Evolutionary conservation across 2,329 filamentous ascomycete genomes (phyloP).

Genomic region (Xylaria sp.): DNA sequence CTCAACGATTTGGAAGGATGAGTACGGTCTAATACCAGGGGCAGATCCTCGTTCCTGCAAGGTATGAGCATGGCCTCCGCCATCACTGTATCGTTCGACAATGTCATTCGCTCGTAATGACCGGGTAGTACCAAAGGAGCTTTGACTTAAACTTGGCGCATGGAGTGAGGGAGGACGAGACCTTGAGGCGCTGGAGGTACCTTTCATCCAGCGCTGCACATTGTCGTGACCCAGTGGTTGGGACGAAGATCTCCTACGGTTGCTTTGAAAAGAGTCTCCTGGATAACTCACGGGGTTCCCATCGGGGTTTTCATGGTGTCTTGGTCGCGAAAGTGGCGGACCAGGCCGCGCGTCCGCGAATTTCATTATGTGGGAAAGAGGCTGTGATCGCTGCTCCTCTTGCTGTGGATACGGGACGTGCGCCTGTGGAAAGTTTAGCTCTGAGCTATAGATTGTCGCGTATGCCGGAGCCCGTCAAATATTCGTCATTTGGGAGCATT

Average conservation of each 20-base stretch:
- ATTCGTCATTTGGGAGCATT: background rate
- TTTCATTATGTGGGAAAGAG: constrained; percentile 18
- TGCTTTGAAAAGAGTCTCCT: constrained; percentile 5
- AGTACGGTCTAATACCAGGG: background rate
- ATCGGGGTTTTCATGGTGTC: constrained; percentile 6
- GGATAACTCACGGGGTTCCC: constrained; percentile 4
- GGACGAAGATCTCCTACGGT: constrained; percentile 13
- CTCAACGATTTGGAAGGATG: constrained; percentile 34
- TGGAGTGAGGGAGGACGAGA: constrained; percentile 17
- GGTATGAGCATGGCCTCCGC: constrained; percentile 5
- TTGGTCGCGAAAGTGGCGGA: background rate
- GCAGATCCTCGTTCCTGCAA: background rate
- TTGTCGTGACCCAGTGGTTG: constrained; percentile 18
- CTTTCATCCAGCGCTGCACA: constrained; percentile 26
- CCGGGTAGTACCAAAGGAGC: constrained; percentile 22
- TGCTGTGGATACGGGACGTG: background rate
- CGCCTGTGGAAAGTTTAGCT: background rate
- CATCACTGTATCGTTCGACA: constrained; percentile 22
- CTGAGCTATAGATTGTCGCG: background rate
- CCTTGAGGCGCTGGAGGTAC: background rate
- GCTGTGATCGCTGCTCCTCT: constrained; percentile 12
- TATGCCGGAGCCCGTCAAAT: background rate
- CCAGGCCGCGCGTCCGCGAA: constrained; percentile 14
- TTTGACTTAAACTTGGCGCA: constrained; percentile 22
- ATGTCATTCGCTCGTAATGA: constrained; percentile 24